These are phyloP conservation scores for Cladosporium sp. DNA, from an alignment of 2,329 filamentous ascomycete genomes.

Conservation along the genomic window DNA sequence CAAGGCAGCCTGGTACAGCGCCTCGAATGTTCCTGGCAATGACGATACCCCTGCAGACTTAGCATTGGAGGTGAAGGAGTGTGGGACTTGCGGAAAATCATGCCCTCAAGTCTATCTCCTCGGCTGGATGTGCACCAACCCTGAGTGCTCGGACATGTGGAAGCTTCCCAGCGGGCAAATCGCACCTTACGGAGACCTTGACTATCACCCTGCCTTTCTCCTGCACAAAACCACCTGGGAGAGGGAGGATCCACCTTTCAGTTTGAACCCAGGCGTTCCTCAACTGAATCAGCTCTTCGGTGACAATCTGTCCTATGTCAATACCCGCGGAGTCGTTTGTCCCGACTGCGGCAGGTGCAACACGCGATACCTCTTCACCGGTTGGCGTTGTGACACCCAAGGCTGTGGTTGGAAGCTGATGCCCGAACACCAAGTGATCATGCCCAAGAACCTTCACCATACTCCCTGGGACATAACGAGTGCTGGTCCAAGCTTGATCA, in stretches of 20 bases:
- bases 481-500: conserved; percentile 27
- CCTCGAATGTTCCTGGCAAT: background rate
- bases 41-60: background rate
- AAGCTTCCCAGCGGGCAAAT: conserved; percentile 32
- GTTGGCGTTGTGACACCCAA: conserved; percentile 56
- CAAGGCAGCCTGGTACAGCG: conserved; percentile 48
- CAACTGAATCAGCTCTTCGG: conserved; percentile 35
- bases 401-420: conserved; percentile 43
- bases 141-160: conserved; percentile 53
- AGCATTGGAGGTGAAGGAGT: conserved; percentile 32
- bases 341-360: conserved; percentile 59
- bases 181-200: conserved; percentile 31
- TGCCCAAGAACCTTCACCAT: conserved; percentile 18
- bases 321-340: conserved; percentile 63
- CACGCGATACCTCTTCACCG: conserved; percentile 55
- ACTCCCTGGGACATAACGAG: conserved; percentile 26
- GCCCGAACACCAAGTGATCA: conserved; percentile 23
- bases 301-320: conserved; percentile 47
- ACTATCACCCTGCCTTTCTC: conserved; percentile 56
- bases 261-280: conserved; percentile 38
- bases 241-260: conserved; percentile 35
- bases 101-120: conserved; percentile 39
- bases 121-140: conserved; percentile 56
- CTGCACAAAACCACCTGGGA: conserved; percentile 46
- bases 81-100: conserved; percentile 25